Percentiles rank a stretch among this genome's conserved stretches.
Conservation (phyloP, 2,329 filamentous ascomycete species). For the Sporothrix protearum region DNA sequence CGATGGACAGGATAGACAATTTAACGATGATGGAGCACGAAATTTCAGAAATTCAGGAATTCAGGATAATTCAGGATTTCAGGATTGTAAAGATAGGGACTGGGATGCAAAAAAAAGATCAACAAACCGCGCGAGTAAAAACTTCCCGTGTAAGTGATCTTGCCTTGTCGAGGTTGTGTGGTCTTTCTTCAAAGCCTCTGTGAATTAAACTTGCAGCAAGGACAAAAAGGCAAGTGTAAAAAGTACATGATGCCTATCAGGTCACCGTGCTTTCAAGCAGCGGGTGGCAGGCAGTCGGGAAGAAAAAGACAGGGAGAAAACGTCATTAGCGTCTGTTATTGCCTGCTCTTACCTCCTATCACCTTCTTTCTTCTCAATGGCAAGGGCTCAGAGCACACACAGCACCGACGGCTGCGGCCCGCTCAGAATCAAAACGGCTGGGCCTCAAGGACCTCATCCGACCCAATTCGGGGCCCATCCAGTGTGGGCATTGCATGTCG, state of each 20-base stretch:
- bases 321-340: conserved; percentile 7
- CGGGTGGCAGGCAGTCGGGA: neutral
- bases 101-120: neutral
- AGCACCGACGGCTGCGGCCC: conserved; percentile 16
- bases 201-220: too few species aligned
- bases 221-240: conserved; percentile 4
- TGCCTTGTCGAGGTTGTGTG: neutral
- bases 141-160: neutral
- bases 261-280: neutral
- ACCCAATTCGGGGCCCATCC: neutral
- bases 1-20: neutral
- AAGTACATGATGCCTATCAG: neutral
- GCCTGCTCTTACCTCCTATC: neutral
- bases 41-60: neutral
- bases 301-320: conserved; percentile 2
- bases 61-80: too few species aligned
- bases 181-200: neutral
- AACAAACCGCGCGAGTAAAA: neutral
- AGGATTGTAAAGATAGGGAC: neutral
- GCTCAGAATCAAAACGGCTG: conserved; percentile 17
- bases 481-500: neutral
- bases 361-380: neutral
- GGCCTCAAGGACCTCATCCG: neutral
- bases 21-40: neutral
- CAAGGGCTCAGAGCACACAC: neutral